These are phyloP conservation scores for Russula vinacea DNA, from an alignment of 768 basidiomycete genomes.

Conservation along the genomic window DNA sequence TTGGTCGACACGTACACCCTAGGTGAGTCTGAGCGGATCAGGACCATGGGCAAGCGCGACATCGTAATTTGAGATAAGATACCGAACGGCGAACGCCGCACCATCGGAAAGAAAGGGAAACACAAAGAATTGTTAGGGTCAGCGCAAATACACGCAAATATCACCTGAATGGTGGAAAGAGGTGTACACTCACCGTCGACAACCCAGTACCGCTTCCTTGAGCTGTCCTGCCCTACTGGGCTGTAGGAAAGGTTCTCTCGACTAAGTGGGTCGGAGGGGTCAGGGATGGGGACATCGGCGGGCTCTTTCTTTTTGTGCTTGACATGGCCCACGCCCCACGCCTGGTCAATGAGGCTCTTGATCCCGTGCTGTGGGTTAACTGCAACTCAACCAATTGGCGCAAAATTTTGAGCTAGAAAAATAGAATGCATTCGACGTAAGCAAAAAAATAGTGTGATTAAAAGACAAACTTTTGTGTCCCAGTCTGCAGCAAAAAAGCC, in stretches of 20 bases:
- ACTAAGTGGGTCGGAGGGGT: constrained; percentile 60
- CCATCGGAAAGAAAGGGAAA: constrained; percentile 42
- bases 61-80: constrained; percentile 31
- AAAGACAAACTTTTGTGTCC: constrained; percentile 68
- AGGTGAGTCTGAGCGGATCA: constrained; percentile 62
- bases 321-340: constrained; percentile 81
- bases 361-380: constrained; percentile 62
- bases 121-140: constrained; percentile 38
- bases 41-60: constrained; percentile 24
- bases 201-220: constrained; percentile 80
- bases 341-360: constrained; percentile 72
- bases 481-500: constrained; percentile 80
- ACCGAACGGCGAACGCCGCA: constrained; percentile 39
- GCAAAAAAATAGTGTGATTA: constrained; percentile 31
- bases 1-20: constrained; percentile 82
- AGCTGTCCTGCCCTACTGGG: constrained; percentile 74
- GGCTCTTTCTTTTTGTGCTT: constrained; percentile 81
- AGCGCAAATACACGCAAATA: constrained; percentile 75
- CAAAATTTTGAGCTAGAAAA: constrained; percentile 68
- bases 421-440: constrained; percentile 26
- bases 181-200: constrained; percentile 77
- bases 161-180: constrained; percentile 32
- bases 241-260: constrained; percentile 60
- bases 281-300: constrained; percentile 48
- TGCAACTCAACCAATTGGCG: constrained; percentile 85